Evolutionary conservation across 768 basidiomycete genomes (phyloP).

Genomic region (Naganishia onofrii): DNA sequence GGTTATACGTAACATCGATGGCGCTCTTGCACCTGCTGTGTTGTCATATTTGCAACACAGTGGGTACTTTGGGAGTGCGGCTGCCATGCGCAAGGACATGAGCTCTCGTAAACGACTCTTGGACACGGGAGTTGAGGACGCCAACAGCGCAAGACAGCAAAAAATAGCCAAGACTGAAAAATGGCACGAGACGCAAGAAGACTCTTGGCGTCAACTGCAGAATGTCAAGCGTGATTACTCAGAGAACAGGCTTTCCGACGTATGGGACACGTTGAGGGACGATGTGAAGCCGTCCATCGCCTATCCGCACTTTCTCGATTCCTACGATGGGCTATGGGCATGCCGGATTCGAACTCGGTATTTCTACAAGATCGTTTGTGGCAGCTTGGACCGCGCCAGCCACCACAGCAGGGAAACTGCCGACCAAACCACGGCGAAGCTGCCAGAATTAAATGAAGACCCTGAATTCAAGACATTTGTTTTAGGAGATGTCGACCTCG

Average conservation of each 20-base stretch:
- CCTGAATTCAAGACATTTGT: conserved; percentile 3
- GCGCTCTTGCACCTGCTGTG: conserved; percentile 14
- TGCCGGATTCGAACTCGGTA: conserved; percentile 17
- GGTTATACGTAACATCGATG: conserved; percentile 17
- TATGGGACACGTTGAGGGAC: conserved; percentile 2
- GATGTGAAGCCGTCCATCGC: neutral
- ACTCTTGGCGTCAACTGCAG: conserved; percentile 4
- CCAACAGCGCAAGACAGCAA: neutral
- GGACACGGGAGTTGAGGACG: conserved; percentile 3
- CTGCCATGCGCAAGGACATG: conserved; percentile 21
- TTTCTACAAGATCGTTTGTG: neutral
- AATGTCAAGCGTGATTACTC: conserved; percentile 9
- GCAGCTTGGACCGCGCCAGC: neutral
- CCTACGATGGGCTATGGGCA: conserved; percentile 1
- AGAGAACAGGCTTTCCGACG: conserved; percentile 11
- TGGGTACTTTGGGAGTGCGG: conserved; percentile 8
- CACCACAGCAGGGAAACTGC: neutral
- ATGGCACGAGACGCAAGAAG: conserved; percentile 16
- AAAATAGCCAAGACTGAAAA: conserved; percentile 14
- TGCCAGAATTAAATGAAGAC: neutral
- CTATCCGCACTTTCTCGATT: conserved; percentile 6
- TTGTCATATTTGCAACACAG: conserved; percentile 17
- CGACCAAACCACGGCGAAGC: neutral
- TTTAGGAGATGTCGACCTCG: neutral
- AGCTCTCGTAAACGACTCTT: conserved; percentile 15